A percentile compares a stretch with the other conserved stretches of the same genome.
Evolutionary conservation across 2,329 filamentous ascomycete genomes (phyloP).

Genomic region (Monosporascus sp.): DNA sequence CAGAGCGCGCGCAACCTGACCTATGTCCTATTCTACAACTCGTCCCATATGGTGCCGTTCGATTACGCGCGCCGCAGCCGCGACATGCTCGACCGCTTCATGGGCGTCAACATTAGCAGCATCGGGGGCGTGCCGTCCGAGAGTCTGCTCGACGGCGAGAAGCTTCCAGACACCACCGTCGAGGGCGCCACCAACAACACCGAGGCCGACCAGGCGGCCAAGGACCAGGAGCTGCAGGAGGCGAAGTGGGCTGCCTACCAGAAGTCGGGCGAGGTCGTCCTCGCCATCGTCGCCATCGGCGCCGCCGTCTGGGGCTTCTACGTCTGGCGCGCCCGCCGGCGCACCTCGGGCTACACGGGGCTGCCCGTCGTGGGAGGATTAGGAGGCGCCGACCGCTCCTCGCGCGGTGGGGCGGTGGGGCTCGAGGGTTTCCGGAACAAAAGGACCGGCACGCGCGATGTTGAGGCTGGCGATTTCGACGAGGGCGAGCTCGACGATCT

Average conservation of each 20-base stretch:
- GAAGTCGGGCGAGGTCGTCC: slow-evolving; percentile 77
- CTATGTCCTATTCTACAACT: slow-evolving; percentile 92
- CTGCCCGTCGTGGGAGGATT: slow-evolving; percentile 28
- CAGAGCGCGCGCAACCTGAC: slow-evolving; percentile 93
- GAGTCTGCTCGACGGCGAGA: slow-evolving; percentile 79
- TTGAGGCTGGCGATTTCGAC: slow-evolving; percentile 61
- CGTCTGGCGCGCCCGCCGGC: slow-evolving; percentile 57
- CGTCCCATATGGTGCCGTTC: slow-evolving; percentile 97
- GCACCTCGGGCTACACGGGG: slow-evolving; percentile 48
- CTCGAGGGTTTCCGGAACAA: slow-evolving; percentile 44
- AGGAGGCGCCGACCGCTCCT: slow-evolving; percentile 14
- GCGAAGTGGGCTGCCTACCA: slow-evolving; percentile 88
- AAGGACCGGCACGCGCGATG: slow-evolving; percentile 37
- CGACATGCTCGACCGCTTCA: slow-evolving; percentile 97
- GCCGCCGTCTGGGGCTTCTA: slow-evolving; percentile 71
- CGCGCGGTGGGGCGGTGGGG: slow-evolving; percentile 28
- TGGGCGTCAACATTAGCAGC: slow-evolving; percentile 82
- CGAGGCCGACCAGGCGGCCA: slow-evolving; percentile 59
- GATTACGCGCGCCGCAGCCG: slow-evolving; percentile 80
- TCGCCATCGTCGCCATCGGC: slow-evolving; percentile 73
- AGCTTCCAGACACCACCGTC: slow-evolving; percentile 70
- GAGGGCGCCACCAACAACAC: slow-evolving; percentile 61
- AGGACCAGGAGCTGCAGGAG: slow-evolving; percentile 67
- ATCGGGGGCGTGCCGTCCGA: slow-evolving; percentile 79
- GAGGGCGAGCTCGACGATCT: slow-evolving; percentile 61